Percentiles rank a stretch among this genome's conserved stretches.
phyloP scores from a whole-genome alignment of 192 early-diverging fungal species.

The Podila verticillata region DNA sequence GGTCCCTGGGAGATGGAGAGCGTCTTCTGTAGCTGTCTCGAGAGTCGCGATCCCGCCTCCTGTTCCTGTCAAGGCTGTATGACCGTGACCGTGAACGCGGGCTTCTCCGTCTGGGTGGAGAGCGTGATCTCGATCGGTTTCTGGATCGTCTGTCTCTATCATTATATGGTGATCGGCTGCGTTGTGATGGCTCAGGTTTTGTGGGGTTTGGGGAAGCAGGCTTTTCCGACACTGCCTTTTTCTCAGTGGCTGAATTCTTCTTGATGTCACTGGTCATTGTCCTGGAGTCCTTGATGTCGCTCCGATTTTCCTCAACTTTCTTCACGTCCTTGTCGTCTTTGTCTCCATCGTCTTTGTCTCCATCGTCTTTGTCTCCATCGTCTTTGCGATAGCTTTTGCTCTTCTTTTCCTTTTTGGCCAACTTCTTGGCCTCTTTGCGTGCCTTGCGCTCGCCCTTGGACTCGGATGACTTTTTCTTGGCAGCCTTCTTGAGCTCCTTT shows the following conservation, averaged over 20 bases:
- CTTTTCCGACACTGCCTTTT: neutral
- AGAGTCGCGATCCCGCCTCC: neutral
- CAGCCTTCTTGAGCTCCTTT: constrained; percentile 55
- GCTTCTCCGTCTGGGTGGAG: neutral
- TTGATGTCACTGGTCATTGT: neutral
- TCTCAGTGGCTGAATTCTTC: neutral
- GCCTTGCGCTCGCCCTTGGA: constrained; percentile 37
- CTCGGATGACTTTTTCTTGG: constrained; percentile 29
- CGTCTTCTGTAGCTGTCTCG: neutral
- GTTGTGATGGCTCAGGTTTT: neutral
- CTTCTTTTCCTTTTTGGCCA: constrained; percentile 24
- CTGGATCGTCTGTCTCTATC: neutral
- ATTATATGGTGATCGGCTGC: neutral
- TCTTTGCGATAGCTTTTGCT: neutral
- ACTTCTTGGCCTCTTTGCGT: constrained; percentile 25
- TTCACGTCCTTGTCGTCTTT: neutral
- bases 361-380: constrained; percentile 7
- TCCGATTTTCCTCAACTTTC: neutral
- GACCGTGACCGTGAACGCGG: neutral
- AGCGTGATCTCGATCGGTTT: constrained; percentile 14
- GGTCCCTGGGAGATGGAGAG: constrained; percentile 1
- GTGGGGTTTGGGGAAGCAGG: neutral
- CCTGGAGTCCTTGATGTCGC: neutral
- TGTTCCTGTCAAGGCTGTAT: neutral
- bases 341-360: neutral